Conservation (phyloP, 225 moss, liverwort and hornwort species). For the Antitrichia curtipendula region DNA sequence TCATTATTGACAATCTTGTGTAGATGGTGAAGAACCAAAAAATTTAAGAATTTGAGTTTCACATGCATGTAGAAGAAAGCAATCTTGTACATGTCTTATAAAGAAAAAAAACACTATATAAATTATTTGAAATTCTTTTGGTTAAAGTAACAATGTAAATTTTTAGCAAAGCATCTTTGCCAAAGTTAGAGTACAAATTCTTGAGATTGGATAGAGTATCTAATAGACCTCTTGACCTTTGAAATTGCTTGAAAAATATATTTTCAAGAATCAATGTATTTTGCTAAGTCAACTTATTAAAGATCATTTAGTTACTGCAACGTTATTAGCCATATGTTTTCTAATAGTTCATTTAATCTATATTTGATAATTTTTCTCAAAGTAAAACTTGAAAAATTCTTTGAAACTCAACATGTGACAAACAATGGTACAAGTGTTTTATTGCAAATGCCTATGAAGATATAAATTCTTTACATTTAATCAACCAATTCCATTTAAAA, state of each 20-base stretch:
- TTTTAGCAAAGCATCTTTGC: neutral
- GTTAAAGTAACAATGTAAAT: neutral
- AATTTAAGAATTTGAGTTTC: neutral
- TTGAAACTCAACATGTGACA: fast-evolving
- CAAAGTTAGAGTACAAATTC: neutral
- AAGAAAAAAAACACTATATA: fast-evolving
- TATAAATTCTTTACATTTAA: neutral
- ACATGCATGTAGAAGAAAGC: too few relatives aligned
- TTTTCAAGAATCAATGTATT: neutral
- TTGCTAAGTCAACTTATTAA: neutral
- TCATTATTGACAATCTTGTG: neutral
- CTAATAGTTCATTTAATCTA: neutral
- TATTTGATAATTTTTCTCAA: neutral
- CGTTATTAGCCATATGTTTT: neutral
- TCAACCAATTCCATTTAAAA: too few relatives aligned
- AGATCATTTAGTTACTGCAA: neutral
- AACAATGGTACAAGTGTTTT: neutral
- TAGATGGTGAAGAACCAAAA: neutral
- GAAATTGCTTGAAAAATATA: neutral
- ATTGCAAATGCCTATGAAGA: neutral
- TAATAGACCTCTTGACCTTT: fast-evolving
- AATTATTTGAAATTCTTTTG: neutral
- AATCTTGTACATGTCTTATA: neutral
- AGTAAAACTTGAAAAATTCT: neutral
- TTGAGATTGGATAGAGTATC: neutral